phyloP scores from a whole-genome alignment of 1,284 basidiomycete genomes.

The Phenoliferia sp. region DNA sequence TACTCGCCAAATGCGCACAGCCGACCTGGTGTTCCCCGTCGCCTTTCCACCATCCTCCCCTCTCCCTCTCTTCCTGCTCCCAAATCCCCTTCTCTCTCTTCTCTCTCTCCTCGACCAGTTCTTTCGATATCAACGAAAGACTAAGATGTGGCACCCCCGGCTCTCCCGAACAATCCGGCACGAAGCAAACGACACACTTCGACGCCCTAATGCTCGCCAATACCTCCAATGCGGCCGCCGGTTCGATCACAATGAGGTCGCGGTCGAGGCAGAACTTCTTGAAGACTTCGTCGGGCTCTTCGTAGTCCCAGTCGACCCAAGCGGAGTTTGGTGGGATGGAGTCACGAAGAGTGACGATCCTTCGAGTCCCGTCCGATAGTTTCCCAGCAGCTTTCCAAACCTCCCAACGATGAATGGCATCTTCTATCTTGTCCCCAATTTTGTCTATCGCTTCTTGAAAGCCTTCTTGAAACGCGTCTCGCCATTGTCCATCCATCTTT shows the following conservation, averaged over 20 bases:
- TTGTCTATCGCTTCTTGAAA: constrained; percentile 10
- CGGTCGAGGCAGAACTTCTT: constrained; percentile 5
- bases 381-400: constrained; percentile 18
- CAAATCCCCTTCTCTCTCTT: constrained; percentile 12
- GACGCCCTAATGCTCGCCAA: background rate
- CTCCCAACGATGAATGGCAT: constrained; percentile 16
- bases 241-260: constrained; percentile 8
- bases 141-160: constrained; percentile 21
- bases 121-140: background rate
- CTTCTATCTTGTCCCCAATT: constrained; percentile 7
- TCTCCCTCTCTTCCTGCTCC: constrained; percentile 11
- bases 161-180: constrained; percentile 15
- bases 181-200: constrained; percentile 16
- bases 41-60: background rate
- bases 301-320: background rate
- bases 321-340: background rate
- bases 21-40: constrained; percentile 7
- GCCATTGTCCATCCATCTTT: constrained; percentile 7
- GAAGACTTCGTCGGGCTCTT: constrained; percentile 20
- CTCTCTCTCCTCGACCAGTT: constrained; percentile 4
- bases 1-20: constrained; percentile 16
- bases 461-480: constrained; percentile 7
- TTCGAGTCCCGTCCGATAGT: constrained; percentile 7
- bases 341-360: constrained; percentile 18
- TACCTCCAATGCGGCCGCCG: constrained; percentile 1